Conservation (phyloP, 768 basidiomycete species). For the Suillus plorans region DNA sequence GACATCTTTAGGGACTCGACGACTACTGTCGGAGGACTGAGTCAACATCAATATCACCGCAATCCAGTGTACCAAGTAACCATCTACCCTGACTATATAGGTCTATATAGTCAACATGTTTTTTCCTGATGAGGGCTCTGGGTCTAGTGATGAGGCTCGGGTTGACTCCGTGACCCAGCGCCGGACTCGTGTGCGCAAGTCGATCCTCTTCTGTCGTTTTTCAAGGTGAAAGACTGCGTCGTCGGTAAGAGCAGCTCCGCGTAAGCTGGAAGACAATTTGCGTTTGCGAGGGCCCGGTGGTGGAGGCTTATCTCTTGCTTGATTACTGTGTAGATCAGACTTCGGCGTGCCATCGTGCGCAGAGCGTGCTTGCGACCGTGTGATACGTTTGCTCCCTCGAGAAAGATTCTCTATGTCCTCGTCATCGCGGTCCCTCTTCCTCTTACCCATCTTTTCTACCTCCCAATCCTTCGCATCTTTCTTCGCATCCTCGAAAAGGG, state of each 20-base stretch:
- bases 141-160: not conserved
- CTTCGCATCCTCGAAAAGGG: not conserved
- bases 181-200: not conserved
- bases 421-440: not conserved
- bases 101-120: no score
- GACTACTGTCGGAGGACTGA: constrained; percentile 70
- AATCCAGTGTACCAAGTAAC: constrained; percentile 73
- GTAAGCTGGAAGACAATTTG: not conserved
- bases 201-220: not conserved
- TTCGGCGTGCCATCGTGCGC: not conserved
- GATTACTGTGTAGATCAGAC: not conserved
- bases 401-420: no score
- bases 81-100: no score
- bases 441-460: not conserved
- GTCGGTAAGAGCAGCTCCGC: not conserved
- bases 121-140: no score
- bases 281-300: not conserved
- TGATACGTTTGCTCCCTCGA: not conserved
- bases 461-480: not conserved
- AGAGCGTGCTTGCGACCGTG: not conserved
- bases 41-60: constrained; percentile 56
- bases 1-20: constrained; percentile 44
- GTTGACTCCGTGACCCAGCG: not conserved
- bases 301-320: no score
- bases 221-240: not conserved